Percentiles rank a stretch among this genome's conserved stretches.
Conservation (phyloP, 2,329 filamentous ascomycete species). For the Beauveria sp. region DNA sequence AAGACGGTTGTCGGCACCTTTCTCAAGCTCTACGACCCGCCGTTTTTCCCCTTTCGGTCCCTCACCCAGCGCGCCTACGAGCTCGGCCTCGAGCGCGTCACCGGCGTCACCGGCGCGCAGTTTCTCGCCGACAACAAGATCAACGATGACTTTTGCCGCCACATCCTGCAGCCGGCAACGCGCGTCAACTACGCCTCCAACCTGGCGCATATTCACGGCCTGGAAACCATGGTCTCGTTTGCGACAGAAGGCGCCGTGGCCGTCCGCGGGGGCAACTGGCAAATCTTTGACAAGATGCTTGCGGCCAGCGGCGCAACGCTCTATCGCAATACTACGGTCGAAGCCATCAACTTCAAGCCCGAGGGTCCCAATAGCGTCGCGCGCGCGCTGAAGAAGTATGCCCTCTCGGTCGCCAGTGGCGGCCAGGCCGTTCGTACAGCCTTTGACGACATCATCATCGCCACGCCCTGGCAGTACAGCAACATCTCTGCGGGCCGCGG, state of each 20-base stretch:
- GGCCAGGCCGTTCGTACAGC: slow-evolving; percentile 37
- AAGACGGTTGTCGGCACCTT: slow-evolving; percentile 65
- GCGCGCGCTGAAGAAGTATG: slow-evolving; percentile 37
- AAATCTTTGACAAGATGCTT: slow-evolving; percentile 82
- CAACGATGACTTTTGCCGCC: slow-evolving; percentile 57
- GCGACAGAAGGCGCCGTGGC: slow-evolving; percentile 76
- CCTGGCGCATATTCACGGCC: slow-evolving; percentile 72
- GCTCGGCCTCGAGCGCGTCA: slow-evolving; percentile 58
- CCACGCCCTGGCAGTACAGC: slow-evolving; percentile 76
- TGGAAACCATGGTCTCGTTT: slow-evolving; percentile 89
- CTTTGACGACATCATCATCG: slow-evolving; percentile 78
- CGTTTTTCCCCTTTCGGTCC: slow-evolving; percentile 76
- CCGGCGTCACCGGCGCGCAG: slow-evolving; percentile 64
- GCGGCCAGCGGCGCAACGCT: slow-evolving; percentile 53
- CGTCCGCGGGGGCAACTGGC: slow-evolving; percentile 84
- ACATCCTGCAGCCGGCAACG: slow-evolving; percentile 85
- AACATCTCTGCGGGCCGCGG: slow-evolving; percentile 55
- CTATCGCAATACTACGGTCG: slow-evolving; percentile 60
- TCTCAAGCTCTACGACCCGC: slow-evolving; percentile 69
- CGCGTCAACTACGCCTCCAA: slow-evolving; percentile 95
- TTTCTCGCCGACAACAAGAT: slow-evolving; percentile 64
- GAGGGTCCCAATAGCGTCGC: slow-evolving; percentile 33
- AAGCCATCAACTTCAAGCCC: slow-evolving; percentile 40
- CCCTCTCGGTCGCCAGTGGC: slow-evolving; percentile 30
- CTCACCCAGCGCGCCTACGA: slow-evolving; percentile 61